phyloP scores from a whole-genome alignment of 352 stramenopile genomes.

The Aphanomyces cochlioides region DNA sequence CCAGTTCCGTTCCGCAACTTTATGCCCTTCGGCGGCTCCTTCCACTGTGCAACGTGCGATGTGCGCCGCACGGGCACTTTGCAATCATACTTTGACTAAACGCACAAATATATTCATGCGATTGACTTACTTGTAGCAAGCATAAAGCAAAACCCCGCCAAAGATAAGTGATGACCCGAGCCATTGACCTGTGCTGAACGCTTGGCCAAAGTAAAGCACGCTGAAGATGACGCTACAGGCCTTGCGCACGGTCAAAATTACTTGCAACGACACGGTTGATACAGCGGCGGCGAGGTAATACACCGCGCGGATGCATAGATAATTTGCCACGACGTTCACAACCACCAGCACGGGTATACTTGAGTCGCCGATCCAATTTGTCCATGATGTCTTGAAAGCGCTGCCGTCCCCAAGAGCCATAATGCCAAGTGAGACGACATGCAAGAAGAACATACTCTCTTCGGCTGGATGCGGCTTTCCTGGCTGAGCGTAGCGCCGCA shows the following conservation, averaged over 20 bases:
- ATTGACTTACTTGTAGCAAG: background rate
- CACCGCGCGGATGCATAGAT: conserved; percentile 25
- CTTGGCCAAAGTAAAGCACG: conserved; percentile 24
- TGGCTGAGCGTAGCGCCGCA: background rate
- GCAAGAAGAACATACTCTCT: conserved; percentile 30
- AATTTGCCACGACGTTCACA: conserved; percentile 27
- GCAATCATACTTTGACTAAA: conserved; percentile 80
- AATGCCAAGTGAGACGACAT: conserved; percentile 13
- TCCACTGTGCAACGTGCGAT: conserved; percentile 87
- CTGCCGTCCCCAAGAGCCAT: conserved; percentile 9
- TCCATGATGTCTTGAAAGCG: conserved; percentile 4
- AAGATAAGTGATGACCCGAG: conserved; percentile 7
- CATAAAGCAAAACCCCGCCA: conserved; percentile 18
- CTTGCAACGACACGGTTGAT: conserved; percentile 26
- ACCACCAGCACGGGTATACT: background rate
- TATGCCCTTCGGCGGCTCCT: conserved; percentile 86
- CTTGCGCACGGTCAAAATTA: conserved; percentile 25
- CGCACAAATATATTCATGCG: background rate
- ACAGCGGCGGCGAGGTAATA: conserved; percentile 18
- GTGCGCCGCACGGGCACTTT: conserved; percentile 75
- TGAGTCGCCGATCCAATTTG: background rate
- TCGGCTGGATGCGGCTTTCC: background rate
- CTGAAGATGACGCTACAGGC: conserved; percentile 26
- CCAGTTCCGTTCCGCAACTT: conserved; percentile 88
- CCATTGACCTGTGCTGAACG: conserved; percentile 15